Conservation (phyloP, 495 filamentous ascomycete species). For the Staphylotrichum tortipilum region DNA sequence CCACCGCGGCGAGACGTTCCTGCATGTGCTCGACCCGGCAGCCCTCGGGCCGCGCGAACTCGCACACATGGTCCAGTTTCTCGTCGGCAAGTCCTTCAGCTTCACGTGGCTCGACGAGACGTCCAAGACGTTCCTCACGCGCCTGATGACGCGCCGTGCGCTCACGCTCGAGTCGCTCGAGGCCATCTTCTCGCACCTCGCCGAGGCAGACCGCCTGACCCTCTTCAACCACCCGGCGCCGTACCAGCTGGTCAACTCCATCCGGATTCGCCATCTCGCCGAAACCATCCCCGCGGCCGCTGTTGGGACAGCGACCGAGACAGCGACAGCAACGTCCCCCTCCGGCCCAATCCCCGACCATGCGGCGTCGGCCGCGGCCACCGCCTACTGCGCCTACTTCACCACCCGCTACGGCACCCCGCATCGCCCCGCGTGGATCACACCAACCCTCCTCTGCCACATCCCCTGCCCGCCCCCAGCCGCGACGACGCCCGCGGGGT, state of each 20-base stretch:
- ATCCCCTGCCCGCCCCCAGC: too few relatives aligned
- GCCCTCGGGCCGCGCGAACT: not conserved
- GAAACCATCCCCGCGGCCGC: too few relatives aligned
- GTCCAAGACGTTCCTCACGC: not conserved
- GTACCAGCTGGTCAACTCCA: not conserved
- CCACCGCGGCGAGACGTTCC: slow-evolving; percentile 10
- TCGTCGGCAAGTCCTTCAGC: not conserved
- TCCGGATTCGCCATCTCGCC: not conserved
- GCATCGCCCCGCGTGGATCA: not conserved
- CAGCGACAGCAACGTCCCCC: too few relatives aligned
- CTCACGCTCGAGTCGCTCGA: slow-evolving; percentile 6
- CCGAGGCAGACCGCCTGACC: not conserved
- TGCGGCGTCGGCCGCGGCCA: not conserved
- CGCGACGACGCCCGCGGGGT: too few relatives aligned
- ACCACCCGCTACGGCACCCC: slow-evolving; percentile 3
- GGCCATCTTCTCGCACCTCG: not conserved
- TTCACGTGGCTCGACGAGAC: slow-evolving; percentile 1
- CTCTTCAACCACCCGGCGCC: not conserved
- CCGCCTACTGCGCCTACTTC: slow-evolving; percentile 5
- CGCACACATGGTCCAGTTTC: not conserved
- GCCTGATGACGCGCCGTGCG: not conserved
- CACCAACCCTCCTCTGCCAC: not conserved
- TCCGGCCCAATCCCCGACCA: too few relatives aligned
- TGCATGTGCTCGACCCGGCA: slow-evolving; percentile 9
- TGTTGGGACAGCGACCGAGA: too few relatives aligned